Evolutionary conservation across 805 yeast species (phyloP).

Genomic region (Ascoidea asiatica): DNA sequence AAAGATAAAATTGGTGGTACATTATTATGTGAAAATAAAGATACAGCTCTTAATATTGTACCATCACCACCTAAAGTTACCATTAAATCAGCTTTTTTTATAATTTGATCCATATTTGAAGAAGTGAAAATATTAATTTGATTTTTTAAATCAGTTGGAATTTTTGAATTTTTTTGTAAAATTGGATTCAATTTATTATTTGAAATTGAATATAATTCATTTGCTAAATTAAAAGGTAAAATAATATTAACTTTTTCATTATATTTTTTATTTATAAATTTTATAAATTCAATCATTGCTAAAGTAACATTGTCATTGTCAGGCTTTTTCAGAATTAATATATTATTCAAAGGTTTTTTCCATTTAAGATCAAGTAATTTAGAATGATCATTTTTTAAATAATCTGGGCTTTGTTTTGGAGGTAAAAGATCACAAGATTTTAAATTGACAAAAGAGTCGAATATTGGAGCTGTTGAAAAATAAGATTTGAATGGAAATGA

Average conservation of each 20-base stretch:
- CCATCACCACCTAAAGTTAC: constrained; percentile 97
- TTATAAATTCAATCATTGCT: constrained; percentile 55
- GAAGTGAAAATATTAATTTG: constrained; percentile 32
- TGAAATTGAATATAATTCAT: constrained; percentile 32
- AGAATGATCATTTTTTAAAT: constrained; percentile 23
- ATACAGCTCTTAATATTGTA: constrained; percentile 74
- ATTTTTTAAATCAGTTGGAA: background rate
- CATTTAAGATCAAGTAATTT: constrained; percentile 54
- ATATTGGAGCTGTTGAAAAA: background rate
- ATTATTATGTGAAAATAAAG: constrained; percentile 51
- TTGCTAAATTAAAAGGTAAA: constrained; percentile 62
- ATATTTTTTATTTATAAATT: constrained; percentile 44
- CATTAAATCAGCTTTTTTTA: constrained; percentile 58
- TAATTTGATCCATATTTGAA: constrained; percentile 32
- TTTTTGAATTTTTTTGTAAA: background rate
- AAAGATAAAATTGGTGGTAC: constrained; percentile 88
- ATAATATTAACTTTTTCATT: constrained; percentile 59
- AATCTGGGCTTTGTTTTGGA: constrained; percentile 6
- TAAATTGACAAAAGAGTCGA: constrained; percentile 3
- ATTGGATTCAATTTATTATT: background rate
- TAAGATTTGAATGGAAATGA: background rate
- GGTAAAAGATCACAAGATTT: constrained; percentile 3
- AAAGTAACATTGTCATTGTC: constrained; percentile 50
- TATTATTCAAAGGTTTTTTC: constrained; percentile 61
- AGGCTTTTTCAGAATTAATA: constrained; percentile 77